Percentiles rank a stretch among this genome's conserved stretches.
phyloP scores from a whole-genome alignment of 2,329 filamentous ascomycete species.

The Aspergillus eucalypticola region DNA sequence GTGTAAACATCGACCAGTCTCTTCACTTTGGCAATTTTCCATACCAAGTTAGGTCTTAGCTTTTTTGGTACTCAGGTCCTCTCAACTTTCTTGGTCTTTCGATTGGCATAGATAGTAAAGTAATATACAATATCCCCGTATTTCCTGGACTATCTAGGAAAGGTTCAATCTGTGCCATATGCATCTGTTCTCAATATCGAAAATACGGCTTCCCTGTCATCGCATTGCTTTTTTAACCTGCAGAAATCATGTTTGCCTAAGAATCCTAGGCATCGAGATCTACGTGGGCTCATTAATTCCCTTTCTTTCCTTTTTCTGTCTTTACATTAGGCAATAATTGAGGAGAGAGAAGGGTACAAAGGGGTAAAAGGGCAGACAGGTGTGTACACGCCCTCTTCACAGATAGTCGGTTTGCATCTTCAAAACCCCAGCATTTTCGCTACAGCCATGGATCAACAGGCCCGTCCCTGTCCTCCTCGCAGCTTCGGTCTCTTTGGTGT shows the following conservation, averaged over 20 bases:
- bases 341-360: not conserved
- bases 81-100: too few species aligned
- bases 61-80: not conserved
- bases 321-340: not conserved
- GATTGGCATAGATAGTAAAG: not conserved
- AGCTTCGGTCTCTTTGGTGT: constrained; percentile 11
- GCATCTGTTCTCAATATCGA: not conserved
- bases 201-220: constrained; percentile 6
- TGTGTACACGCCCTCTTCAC: not conserved
- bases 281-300: not conserved
- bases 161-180: not conserved
- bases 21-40: not conserved
- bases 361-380: not conserved
- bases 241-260: constrained; percentile 10
- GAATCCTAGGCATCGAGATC: not conserved
- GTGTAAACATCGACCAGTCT: not conserved
- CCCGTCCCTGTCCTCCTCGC: constrained; percentile 13
- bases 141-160: not conserved
- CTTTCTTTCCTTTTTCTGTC: not conserved
- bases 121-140: not conserved
- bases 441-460: constrained; percentile 10
- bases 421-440: constrained; percentile 7
- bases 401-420: not conserved
- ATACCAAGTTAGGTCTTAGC: not conserved
- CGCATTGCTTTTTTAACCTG: constrained; percentile 6